Evolutionary conservation across 2,329 filamentous ascomycete genomes (phyloP), one percentile per base, ranked within the genome.

Genomic region (Diaporthe sp.): DNA sequence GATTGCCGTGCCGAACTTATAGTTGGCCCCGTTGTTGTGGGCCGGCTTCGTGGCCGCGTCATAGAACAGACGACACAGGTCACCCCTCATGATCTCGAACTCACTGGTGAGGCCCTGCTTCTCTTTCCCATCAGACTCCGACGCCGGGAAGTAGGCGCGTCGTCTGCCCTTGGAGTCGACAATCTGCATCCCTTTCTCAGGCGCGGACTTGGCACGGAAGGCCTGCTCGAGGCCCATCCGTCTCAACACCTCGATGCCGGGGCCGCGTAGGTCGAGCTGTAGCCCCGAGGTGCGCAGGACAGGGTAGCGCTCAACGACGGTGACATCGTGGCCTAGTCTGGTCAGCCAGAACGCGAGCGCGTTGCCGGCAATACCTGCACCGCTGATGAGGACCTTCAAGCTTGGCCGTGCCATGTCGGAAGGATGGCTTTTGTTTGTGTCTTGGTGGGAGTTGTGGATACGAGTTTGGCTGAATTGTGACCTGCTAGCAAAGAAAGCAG

Each of bases 31-130:
- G 8, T 78, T 77, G 13, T 80, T 76, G 13, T 80, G 83, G 19
- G 77, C 81, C 2, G 49, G 51, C 73, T 17, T 67, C 51, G 68
- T 71, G 75, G 61, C 46, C 31, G 71, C 75, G 0, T 90, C 84
- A 78, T 88, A 87, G 2, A 92, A 80, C 2, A 92, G 82, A 12
- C 82, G 80, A 5, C 86, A 85, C 17, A 92, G 79, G 71, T 91
- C 88, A 0, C 88, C 90, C 13, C 90, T 84, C 85, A 92, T 88
- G 67, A 92, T 88, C 82, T 92, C 91, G 76, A 85, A 91, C 75
- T 92, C 90, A 75, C 85, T 88, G 0, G 87, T 89, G 34, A 90
- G 80, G 12, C 81, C 81, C 77, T 89, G 87, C 34, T 78, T 78
- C 42, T 80, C 82, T 0, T 86, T 85, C 65, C 84, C 81, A 2